These are phyloP conservation scores for Oryza meridionalis DNA, from an alignment of 176 grass and related monocot species.

Conservation along the genomic window DNA sequence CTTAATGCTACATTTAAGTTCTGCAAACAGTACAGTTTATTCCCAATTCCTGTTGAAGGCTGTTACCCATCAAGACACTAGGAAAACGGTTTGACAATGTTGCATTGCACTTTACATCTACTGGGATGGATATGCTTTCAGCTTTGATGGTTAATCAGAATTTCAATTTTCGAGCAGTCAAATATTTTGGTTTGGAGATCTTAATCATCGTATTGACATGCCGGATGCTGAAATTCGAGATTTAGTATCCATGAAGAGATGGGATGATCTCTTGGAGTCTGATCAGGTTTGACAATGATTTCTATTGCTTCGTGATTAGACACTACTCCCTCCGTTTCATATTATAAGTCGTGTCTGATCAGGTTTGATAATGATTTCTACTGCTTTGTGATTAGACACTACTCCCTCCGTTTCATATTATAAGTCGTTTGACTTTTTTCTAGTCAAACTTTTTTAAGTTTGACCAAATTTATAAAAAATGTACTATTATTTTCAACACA, in stretches of 20 bases:
- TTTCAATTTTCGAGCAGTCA: slow-evolving; percentile 52
- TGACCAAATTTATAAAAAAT: too few species aligned
- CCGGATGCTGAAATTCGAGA: slow-evolving; percentile 50
- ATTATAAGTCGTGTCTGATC: too few species aligned
- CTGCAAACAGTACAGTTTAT: not conserved
- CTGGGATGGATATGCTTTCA: slow-evolving; percentile 14
- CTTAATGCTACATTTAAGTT: slow-evolving; percentile 15
- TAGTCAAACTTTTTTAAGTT: too few species aligned
- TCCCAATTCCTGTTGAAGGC: not conserved
- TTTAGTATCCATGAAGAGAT: slow-evolving; percentile 35
- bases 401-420: too few species aligned
- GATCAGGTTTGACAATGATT: slow-evolving; percentile 56
- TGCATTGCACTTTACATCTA: not conserved
- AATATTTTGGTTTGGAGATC: slow-evolving; percentile 81
- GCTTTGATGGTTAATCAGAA: slow-evolving; percentile 28
- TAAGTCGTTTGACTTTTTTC: too few species aligned
- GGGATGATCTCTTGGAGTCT: slow-evolving; percentile 67
- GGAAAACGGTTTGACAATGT: not conserved
- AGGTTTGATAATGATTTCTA: too few species aligned
- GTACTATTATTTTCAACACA: too few species aligned
- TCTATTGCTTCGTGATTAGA: not conserved
- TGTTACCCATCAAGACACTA: not conserved
- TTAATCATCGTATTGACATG: slow-evolving; percentile 70
- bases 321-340: too few species aligned
- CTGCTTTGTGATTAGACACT: too few species aligned